Percentiles rank a stretch among this genome's conserved stretches.
phyloP scores from a whole-genome alignment of 805 yeast genomes.

The Metschnikowia bowlesiae region DNA sequence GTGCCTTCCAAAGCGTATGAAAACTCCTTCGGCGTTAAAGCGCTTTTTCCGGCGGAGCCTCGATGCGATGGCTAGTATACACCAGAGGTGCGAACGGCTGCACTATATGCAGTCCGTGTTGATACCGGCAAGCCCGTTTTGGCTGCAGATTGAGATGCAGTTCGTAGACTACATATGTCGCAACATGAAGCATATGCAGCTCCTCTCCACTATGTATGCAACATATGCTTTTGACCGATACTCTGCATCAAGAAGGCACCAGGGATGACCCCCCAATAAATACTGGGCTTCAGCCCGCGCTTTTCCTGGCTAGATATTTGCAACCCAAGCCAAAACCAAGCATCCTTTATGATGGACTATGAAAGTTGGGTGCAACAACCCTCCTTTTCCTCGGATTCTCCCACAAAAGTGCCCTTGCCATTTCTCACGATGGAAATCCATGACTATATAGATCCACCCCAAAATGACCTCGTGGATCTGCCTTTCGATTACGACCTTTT shows the following conservation, averaged over 20 bases:
- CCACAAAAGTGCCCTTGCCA: background rate
- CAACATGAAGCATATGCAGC: background rate
- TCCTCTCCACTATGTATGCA: background rate
- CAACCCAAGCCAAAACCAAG: background rate
- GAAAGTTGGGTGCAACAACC: background rate
- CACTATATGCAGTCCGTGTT: too few species aligned
- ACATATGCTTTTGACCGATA: background rate
- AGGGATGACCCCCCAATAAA: background rate
- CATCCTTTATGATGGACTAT: background rate
- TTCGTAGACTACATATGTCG: background rate
- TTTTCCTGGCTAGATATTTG: background rate
- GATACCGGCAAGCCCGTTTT: too few species aligned
- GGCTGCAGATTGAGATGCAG: background rate
- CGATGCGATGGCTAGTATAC: background rate
- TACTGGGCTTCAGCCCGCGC: background rate
- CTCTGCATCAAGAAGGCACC: background rate
- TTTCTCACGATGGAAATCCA: background rate
- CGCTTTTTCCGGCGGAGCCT: background rate
- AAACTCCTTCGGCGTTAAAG: too few species aligned
- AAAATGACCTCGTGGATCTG: background rate
- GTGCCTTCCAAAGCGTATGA: too few species aligned
- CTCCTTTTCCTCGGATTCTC: background rate
- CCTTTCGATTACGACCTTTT: background rate
- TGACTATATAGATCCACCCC: too few species aligned
- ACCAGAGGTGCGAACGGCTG: too few species aligned